Percentiles rank a stretch among this genome's conserved stretches.
These are phyloP conservation scores for Eremochloa ophiuroides DNA, from an alignment of 176 grass and related monocot species.

Conservation along the genomic window DNA sequence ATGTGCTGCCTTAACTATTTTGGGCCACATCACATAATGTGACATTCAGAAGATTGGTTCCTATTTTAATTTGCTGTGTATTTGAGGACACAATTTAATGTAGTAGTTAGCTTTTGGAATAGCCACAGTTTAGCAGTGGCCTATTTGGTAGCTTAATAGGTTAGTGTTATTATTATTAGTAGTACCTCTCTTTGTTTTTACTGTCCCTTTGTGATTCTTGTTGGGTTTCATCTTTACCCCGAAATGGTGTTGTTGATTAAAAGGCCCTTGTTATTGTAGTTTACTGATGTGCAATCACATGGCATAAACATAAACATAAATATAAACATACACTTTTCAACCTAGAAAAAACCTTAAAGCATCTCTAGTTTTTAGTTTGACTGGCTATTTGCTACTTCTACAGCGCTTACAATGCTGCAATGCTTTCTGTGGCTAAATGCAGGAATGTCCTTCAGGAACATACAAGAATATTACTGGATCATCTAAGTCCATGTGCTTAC, in stretches of 20 bases:
- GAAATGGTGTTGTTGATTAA: not conserved
- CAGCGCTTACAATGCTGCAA: slow-evolving; percentile 11
- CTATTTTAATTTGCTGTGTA: not conserved
- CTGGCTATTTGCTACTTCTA: slow-evolving; percentile 15
- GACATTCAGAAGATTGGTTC: not conserved
- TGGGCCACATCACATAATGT: not conserved
- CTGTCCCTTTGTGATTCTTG: not conserved
- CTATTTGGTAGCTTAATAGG: slow-evolving; percentile 3
- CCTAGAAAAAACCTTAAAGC: not conserved
- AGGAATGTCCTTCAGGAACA: slow-evolving; percentile 95
- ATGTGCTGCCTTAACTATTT: not conserved
- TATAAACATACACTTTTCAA: not conserved
- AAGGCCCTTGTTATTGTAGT: not conserved
- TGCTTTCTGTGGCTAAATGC: slow-evolving; percentile 29
- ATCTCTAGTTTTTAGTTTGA: not conserved
- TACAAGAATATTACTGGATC: slow-evolving; percentile 98
- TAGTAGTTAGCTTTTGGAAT: not conserved
- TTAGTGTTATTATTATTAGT: not conserved
- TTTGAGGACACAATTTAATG: not conserved
- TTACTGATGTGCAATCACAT: slow-evolving; percentile 14
- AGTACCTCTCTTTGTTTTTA: not conserved
- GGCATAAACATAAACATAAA: not conserved
- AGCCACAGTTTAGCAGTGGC: not conserved
- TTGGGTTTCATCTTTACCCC: not conserved
- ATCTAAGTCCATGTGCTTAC: slow-evolving; percentile 64